Base-by-base conservation (phyloP, 805 yeast species). In the Brettanomyces sp. region DNA sequence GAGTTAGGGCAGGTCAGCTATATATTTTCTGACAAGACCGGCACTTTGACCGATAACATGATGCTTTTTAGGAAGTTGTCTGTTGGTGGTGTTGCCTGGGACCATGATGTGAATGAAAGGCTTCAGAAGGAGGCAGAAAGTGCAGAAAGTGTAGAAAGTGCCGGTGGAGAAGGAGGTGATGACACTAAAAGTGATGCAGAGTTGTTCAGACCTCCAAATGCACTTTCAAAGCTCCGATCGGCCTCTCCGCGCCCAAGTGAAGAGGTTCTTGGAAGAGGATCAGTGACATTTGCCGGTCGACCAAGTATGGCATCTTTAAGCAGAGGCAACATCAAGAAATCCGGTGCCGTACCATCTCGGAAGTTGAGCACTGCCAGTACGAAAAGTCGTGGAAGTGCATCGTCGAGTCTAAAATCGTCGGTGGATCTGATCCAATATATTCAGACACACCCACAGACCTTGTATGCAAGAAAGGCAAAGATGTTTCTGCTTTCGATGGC, bases 1-100 rank as follows among this genome's bases (percentile, higher is more conserved):
- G 99, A 93, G 64, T 69, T 93, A 55, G 99, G 99, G 3, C 99
- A 93, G 61, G 97, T 95, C 1, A 83, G 95, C 42, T 90, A 91
- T 59, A 76, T 93, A 3, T 93, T 93, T 62, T 85, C 96, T 49
- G 99, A 93, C 64, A 93, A 93, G 63, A 93, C 99, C 0, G 99
- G 99, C 8, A 93, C 99, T 0, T 72, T 93, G 49, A 93, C 99
- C 0, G 98, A 93, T 56, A 93, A 93, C 60, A 67, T 82, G 55
- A 93, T 93, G 99, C 67, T 91, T 25, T 93, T 93, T 62, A 73
- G 96, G 41, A 90, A 90, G 58, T 76, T 91, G 53, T 79, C 95
- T 8, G 82, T 93, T 4, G 82, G 85, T 45, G 99, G 99, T 2
- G 73, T 82, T 3, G 79, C 95, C 4, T 93, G 96, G 96, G 58